phyloP scores from a whole-genome alignment of 2,329 filamentous ascomycete species.

The Tolypocladium nubicola region DNA sequence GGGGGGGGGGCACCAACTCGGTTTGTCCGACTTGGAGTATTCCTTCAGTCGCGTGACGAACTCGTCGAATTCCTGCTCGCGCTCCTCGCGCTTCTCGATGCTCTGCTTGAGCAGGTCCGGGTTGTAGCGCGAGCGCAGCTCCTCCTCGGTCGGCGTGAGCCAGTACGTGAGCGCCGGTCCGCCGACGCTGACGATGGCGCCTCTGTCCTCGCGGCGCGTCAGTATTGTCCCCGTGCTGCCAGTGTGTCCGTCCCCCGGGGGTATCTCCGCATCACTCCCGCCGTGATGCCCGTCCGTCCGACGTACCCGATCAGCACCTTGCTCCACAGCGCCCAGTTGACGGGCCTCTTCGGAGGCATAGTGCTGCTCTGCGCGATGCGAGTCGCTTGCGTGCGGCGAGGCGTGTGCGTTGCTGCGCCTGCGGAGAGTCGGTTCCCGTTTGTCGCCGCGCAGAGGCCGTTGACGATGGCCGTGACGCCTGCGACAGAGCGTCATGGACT shows the following conservation, averaged over 20 bases:
- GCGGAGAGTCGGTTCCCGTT: background rate
- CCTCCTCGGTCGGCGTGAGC: conserved; percentile 76
- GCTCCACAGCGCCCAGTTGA: conserved; percentile 46
- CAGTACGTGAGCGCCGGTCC: conserved; percentile 78
- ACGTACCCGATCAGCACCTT: conserved; percentile 62
- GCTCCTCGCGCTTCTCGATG: conserved; percentile 65
- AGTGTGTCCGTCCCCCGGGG: too few species aligned
- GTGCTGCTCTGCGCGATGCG: background rate
- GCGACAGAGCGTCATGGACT: background rate
- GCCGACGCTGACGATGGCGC: conserved; percentile 61
- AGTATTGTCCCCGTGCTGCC: background rate
- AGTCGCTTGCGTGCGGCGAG: background rate
- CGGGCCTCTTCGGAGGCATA: conserved; percentile 32
- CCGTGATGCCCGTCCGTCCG: background rate
- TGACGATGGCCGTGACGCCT: background rate
- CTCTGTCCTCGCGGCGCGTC: conserved; percentile 37
- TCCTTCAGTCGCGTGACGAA: conserved; percentile 79
- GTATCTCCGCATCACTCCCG: background rate
- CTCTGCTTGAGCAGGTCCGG: conserved; percentile 86
- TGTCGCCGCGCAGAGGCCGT: background rate
- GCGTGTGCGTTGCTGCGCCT: background rate
- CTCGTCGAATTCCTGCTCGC: conserved; percentile 78
- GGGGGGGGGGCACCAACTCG: conserved; percentile 50
- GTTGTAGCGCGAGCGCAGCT: conserved; percentile 86
- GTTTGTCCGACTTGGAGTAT: conserved; percentile 83